These are phyloP conservation scores for Wickerhamiella sorbophila DNA, from an alignment of 805 yeast genomes.

Conservation along the genomic window DNA sequence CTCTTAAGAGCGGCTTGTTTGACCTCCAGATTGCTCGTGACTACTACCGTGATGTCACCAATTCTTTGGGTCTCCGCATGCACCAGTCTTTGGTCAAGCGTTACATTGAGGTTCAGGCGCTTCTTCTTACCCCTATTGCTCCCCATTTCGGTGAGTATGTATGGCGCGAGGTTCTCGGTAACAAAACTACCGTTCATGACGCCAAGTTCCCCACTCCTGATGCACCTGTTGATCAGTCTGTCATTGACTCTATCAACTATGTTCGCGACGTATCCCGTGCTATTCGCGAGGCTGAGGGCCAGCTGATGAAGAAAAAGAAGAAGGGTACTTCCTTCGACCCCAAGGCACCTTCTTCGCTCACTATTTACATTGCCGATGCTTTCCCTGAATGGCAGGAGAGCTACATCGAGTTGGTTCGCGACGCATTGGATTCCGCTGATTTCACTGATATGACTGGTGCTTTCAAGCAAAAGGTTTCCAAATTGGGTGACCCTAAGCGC, in stretches of 20 bases:
- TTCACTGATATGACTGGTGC: slow-evolving; percentile 25
- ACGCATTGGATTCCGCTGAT: slow-evolving; percentile 36
- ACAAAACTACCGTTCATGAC: slow-evolving; percentile 51
- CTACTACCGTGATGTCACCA: slow-evolving; percentile 74
- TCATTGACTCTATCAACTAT: slow-evolving; percentile 60
- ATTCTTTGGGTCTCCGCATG: slow-evolving; percentile 39
- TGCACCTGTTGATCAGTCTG: slow-evolving; percentile 42
- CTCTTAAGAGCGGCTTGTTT: slow-evolving; percentile 79
- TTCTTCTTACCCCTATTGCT: slow-evolving; percentile 79
- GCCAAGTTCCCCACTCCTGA: slow-evolving; percentile 52
- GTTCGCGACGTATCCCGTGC: slow-evolving; percentile 66
- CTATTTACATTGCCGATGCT: slow-evolving; percentile 60
- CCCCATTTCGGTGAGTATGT: slow-evolving; percentile 92
- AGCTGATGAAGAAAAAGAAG: slow-evolving; percentile 64
- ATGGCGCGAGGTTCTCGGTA: slow-evolving; percentile 66
- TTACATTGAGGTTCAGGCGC: slow-evolving; percentile 75
- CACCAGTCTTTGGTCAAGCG: slow-evolving; percentile 67
- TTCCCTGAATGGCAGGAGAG: slow-evolving; percentile 85
- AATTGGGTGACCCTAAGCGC: slow-evolving; percentile 69
- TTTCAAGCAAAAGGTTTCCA: slow-evolving; percentile 27
- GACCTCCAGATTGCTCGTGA: slow-evolving; percentile 94
- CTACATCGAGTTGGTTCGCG: slow-evolving; percentile 67
- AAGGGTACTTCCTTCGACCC: slow-evolving; percentile 62
- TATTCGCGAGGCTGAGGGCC: slow-evolving; percentile 87
- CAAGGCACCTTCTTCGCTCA: slow-evolving; percentile 55